Evolutionary conservation across 2,329 filamentous ascomycete genomes (phyloP), one percentile per base, ranked within the genome.

Genomic region (Sarocladium kiliense): DNA sequence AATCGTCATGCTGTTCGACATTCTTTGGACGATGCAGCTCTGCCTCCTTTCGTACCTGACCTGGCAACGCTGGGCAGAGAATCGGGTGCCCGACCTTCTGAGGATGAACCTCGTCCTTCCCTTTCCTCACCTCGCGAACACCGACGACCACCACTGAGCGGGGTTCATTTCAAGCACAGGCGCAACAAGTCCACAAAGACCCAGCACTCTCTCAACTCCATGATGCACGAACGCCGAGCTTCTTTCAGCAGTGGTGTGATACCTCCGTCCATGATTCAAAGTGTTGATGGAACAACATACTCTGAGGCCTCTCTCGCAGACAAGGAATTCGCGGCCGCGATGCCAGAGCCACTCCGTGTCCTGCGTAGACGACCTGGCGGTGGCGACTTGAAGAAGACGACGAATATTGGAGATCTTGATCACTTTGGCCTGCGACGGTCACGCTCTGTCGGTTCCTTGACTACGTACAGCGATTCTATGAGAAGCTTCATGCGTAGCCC

Each of bases 321-420:
- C 3, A 64, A 73, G 3, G 76, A 75, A 6, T 72, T 59, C 6
- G 63, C 58, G 54, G 57, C 60, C 9, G 53, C 76, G 2, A 67
- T 77, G 49, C 77, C 80, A 1, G 71, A 73, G 19, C 82, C 83
- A n/a, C 70, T 81, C 6, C 81, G 85, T 44, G 77, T 86, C 41
- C 77, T 94, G 58, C 80, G 89, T 58, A 77, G 89, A 65, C 79
- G 86, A 14, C 89, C 88, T 6, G 89, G 89, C 49, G 88, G 89
- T n/a, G n/a, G n/a, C 32, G 85, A 93, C 66, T 71, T 94, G 49
- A 81, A 86, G 58, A 86, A 85, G 16, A 86, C 82, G 36, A 79
- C 78, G 18, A 86, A 86, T 57, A 81, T 86, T 27, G 80, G 80
- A 39, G 85, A 89, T 30, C 67, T 86, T 3, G 80, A 85, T 45